Conservation (phyloP, 148 eudicot species). For the Rhododendron mucronatum region DNA sequence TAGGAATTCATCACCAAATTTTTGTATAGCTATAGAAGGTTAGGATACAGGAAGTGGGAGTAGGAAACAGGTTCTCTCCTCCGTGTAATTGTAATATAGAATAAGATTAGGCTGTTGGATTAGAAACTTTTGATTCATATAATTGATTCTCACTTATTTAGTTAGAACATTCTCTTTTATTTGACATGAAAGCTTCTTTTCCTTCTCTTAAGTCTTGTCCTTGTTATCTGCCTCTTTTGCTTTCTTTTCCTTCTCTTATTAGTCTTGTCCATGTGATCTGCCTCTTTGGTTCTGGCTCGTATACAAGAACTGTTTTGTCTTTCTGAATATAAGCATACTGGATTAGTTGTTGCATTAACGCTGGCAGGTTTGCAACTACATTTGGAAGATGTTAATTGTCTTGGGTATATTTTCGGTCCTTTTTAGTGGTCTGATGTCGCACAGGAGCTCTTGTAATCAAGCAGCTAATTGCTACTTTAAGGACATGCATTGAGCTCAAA, state of each 20-base stretch:
- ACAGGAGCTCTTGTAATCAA: neutral
- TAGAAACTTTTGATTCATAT: neutral
- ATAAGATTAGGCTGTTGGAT: neutral
- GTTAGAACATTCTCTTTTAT: neutral
- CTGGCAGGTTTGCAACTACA: neutral
- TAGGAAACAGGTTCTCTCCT: neutral
- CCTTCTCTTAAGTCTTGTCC: neutral
- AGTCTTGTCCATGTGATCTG: neutral
- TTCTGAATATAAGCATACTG: neutral
- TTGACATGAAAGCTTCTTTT: neutral
- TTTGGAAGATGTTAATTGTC: neutral
- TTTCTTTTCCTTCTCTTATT: neutral
- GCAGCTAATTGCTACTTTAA: neutral
- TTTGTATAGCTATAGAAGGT: slow-evolving; percentile 2
- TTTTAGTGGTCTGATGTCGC: neutral
- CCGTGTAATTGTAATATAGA: slow-evolving; percentile 3
- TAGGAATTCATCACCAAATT: neutral
- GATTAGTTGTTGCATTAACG: neutral
- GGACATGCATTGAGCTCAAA: neutral
- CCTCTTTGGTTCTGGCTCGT: neutral
- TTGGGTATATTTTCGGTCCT: neutral
- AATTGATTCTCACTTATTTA: neutral
- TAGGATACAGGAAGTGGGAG: slow-evolving; percentile 6
- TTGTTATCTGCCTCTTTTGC: neutral
- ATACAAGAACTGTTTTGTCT: neutral